phyloP scores from a whole-genome alignment of 495 filamentous ascomycete species.

The Penicillium samsonianum region DNA sequence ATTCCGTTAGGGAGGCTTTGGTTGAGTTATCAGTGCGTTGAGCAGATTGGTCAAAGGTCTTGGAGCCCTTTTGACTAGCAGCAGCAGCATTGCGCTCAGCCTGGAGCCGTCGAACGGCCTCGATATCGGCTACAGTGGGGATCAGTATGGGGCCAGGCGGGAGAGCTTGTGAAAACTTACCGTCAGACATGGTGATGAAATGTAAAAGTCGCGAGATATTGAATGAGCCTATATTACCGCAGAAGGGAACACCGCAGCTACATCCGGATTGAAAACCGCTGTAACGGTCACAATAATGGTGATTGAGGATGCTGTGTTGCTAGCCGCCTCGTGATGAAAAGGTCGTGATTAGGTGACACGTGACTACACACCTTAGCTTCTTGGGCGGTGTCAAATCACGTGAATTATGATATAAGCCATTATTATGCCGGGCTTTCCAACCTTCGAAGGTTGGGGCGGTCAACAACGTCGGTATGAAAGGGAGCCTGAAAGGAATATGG shows the following conservation, averaged over 20 bases:
- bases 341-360: constrained; percentile 22
- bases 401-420: background rate
- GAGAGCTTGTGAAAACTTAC: constrained; percentile 39
- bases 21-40: constrained; percentile 89
- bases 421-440: too few relatives aligned
- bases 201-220: constrained; percentile 26
- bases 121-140: constrained; percentile 66
- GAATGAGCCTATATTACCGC: constrained; percentile 34
- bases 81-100: constrained; percentile 89
- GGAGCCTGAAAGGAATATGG: background rate
- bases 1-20: constrained; percentile 93
- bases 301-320: constrained; percentile 22
- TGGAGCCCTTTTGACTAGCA: constrained; percentile 80
- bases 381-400: background rate
- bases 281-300: constrained; percentile 34
- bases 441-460: too few relatives aligned
- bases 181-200: constrained; percentile 58
- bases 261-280: constrained; percentile 44
- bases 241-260: constrained; percentile 38
- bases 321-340: constrained; percentile 28
- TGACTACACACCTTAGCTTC: background rate
- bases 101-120: constrained; percentile 78
- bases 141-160: constrained; percentile 30
- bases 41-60: constrained; percentile 79
- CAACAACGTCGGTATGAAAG: too few relatives aligned